Base-by-base conservation (phyloP, 2,329 filamentous ascomycete species). In the Coniochaeta prunicola region DNA sequence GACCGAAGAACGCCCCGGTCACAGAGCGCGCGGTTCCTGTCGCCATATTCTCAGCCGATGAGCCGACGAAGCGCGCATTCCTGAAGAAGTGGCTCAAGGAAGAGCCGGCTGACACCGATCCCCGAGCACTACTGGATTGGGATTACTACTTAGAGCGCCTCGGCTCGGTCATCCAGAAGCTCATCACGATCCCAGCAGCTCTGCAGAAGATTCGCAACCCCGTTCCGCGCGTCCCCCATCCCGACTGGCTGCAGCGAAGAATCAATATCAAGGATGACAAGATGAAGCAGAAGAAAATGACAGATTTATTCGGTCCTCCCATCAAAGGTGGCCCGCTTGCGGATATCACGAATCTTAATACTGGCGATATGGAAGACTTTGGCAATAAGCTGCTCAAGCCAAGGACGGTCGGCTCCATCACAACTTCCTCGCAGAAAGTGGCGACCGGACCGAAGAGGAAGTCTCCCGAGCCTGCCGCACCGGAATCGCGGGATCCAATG, bases 231-330 rank as follows among this genome's bases (percentile, higher is more conserved):
- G 91, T 99, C 13, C 81, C 90, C 7, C 96, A 99, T 74, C 94
- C 94, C 0, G 96, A 99, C 58, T 99, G 94, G 94, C 82, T 99
- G 34, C 92, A 97, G 68, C 86, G 91, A 60, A 84, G 93, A 57
- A 97, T 99, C 73, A 91, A 94, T 65, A 88, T 89, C 72, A 97
- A 97, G 73, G 94, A 99, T 59, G 94, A 99, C 75, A 92, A 89
- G 70, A 88, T 97, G 80, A 96, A 99, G 78, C 94, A 99, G 76
- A 96, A 92, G 77, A 99, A 99, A 76, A 89, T 99, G 79, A 99
- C 93, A 0, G 94, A 97, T 68, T 78, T 96, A 66, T 96, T 99
- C 21, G 65, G 66, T 15, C 58, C 66, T 3, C 58, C 61, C 69
- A 80, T 70, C 68, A 89, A 88, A 70, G 85, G 63, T 7, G 36